Conservation (phyloP, 768 basidiomycete species). For the Postia placenta region DNA sequence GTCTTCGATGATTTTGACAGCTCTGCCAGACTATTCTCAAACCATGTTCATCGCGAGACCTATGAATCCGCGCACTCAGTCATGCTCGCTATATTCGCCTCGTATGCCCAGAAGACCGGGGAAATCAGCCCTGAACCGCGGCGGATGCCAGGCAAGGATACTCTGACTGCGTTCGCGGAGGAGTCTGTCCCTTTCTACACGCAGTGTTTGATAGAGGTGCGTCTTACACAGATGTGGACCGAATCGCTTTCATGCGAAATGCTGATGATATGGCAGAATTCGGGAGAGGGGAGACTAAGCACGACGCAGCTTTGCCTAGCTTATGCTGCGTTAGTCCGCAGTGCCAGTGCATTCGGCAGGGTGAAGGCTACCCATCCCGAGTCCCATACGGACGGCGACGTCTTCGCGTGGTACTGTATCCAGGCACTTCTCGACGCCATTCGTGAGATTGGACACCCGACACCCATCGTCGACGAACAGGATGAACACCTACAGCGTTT, state of each 20-base stretch:
- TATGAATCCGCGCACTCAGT: constrained; percentile 87
- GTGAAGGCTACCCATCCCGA: constrained; percentile 7
- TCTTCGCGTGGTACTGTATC: constrained; percentile 68
- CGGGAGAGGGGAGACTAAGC: constrained; percentile 52
- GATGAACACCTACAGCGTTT: constrained; percentile 42
- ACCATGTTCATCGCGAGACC: constrained; percentile 59
- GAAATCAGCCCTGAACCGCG: constrained; percentile 7
- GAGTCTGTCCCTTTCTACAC: constrained; percentile 72
- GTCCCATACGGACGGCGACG: constrained; percentile 24
- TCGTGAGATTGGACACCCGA: constrained; percentile 8
- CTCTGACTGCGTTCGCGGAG: constrained; percentile 34
- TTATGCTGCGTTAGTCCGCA: constrained; percentile 62
- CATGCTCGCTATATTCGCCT: constrained; percentile 66
- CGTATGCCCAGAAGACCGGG: constrained; percentile 38
- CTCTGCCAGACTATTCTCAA: constrained; percentile 32
- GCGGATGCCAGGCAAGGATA: constrained; percentile 8
- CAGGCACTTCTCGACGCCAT: constrained; percentile 47
- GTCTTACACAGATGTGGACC: no score
- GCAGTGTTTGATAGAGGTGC: constrained; percentile 64
- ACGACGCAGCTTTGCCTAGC: constrained; percentile 67
- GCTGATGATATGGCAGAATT: constrained; percentile 59
- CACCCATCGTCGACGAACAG: not conserved
- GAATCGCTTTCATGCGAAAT: not conserved
- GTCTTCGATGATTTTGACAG: not conserved
- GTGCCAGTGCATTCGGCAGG: constrained; percentile 41